Base-by-base conservation (phyloP, 495 filamentous ascomycete genomes). In the Podospora fimiseda region DNA sequence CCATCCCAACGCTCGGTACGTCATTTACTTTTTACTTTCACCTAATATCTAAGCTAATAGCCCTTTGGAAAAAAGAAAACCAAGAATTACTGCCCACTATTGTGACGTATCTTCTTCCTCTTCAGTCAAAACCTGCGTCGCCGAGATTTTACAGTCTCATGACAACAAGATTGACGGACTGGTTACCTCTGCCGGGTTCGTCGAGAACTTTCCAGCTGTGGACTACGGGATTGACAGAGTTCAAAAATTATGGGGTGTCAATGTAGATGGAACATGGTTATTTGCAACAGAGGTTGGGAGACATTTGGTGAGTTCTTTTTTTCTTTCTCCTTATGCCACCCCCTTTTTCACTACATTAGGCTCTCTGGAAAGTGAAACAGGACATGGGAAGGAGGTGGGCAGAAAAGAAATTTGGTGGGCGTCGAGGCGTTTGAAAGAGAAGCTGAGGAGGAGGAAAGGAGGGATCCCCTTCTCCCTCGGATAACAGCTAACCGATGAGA, bases 181-280 rank as follows among this genome's bases (percentile, higher is more conserved):
- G 23, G 91, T 98, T 53, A 96, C 92, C 21, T 95, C 91, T 7
- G 93, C 93, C 23, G 93, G 93, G 6, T 94, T 97, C 74, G 90
- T 87, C 7, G 93, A 98, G 73, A 96, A 96, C 71, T 95, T 90
- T 63, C 84, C 90, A 57, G 91, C 91, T 27, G 86, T 89, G 62
- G 77, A 79, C 53, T 98, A 96, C 69, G 90, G 90, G 0, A 78
- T 87, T 50, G 90, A 96, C 58, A 82, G 90, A 51, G 82, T 96
- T 69, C 81, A 89, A 70, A 94, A 93, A 74, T 80, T 96, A 14
- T 95, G 88, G 89, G 83, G 83, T 11, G 91, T 97, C 60, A 95
- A 96, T 57, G 90, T 96, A 0, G 86, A 98, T 57, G 93, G 93
- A 13, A 95, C 92, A 16, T 96, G 94, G 58, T 72, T 95, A 18